These are phyloP conservation scores for Echeveria elegans DNA, from an alignment of 164 flowering plant genomes.

Conservation along the genomic window DNA sequence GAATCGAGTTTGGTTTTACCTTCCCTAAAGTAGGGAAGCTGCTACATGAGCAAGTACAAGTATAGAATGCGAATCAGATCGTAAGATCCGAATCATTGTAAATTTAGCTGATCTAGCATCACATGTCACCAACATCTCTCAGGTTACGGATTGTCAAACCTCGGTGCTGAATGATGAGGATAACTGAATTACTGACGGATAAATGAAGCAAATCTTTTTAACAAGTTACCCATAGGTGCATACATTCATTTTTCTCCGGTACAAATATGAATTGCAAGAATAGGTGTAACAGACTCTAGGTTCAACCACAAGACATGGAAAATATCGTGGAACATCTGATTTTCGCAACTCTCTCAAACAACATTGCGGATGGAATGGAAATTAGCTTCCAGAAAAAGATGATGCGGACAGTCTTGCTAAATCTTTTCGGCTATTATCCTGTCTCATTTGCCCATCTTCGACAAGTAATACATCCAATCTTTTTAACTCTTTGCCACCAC, in stretches of 20 bases:
- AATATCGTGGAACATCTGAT: background rate
- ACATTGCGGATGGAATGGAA: background rate
- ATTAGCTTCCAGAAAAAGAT: background rate
- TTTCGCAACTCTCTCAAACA: background rate
- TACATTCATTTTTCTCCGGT: background rate
- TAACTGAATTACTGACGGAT: too few relatives aligned
- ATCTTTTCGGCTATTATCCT: background rate
- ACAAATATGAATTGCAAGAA: background rate
- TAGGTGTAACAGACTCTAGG: background rate
- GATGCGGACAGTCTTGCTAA: background rate
- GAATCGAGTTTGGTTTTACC: too few relatives aligned
- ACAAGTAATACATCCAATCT: background rate
- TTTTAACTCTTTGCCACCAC: background rate
- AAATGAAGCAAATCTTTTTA: background rate
- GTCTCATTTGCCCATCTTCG: conserved; percentile 4
- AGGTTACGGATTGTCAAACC: too few relatives aligned
- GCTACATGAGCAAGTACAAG: too few relatives aligned
- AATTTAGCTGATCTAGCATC: too few relatives aligned
- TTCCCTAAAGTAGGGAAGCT: too few relatives aligned
- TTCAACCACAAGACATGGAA: background rate
- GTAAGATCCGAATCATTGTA: too few relatives aligned
- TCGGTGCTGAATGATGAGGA: too few relatives aligned
- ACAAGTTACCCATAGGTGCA: background rate
- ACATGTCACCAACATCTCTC: too few relatives aligned
- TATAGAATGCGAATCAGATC: too few relatives aligned